Conservation (phyloP, 352 stramenopile genomes). For the Phytophthora ramorum region DNA sequence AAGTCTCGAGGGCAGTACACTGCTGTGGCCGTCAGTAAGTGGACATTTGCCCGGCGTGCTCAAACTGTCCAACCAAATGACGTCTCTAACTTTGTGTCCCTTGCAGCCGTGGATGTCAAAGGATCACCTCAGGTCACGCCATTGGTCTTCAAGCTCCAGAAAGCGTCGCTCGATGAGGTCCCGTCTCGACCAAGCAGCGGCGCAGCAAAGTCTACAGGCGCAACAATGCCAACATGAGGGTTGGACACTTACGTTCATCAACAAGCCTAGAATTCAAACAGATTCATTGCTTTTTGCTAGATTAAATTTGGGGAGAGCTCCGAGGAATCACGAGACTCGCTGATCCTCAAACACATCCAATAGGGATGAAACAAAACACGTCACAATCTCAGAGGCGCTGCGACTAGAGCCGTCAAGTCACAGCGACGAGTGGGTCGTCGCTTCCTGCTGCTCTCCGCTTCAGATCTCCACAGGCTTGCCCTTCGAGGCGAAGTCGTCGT, state of each 20-base stretch:
- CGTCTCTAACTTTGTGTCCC: not conserved
- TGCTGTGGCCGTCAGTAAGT: slow-evolving; percentile 64
- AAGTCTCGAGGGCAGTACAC: slow-evolving; percentile 55
- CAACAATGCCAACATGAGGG: slow-evolving; percentile 9
- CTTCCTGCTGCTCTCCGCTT: slow-evolving; percentile 46
- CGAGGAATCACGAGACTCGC: slow-evolving; percentile 26
- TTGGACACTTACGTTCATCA: not conserved
- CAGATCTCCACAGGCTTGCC: slow-evolving; percentile 85
- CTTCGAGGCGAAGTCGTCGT: slow-evolving; percentile 90
- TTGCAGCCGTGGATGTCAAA: slow-evolving; percentile 40
- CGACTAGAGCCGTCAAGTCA: slow-evolving; percentile 13
- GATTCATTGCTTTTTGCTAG: slow-evolving; percentile 25
- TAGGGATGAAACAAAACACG: slow-evolving; percentile 20
- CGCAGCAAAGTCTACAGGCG: slow-evolving; percentile 19
- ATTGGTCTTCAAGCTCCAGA: slow-evolving; percentile 46
- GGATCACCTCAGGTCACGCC: slow-evolving; percentile 45
- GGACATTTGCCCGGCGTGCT: not conserved
- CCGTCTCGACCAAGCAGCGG: slow-evolving; percentile 20
- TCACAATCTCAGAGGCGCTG: slow-evolving; percentile 23
- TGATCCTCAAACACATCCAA: slow-evolving; percentile 10
- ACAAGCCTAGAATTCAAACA: slow-evolving; percentile 8
- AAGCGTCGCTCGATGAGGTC: slow-evolving; percentile 5
- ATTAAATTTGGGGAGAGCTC: slow-evolving; percentile 30
- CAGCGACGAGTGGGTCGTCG: slow-evolving; percentile 27
- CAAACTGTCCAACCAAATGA: not conserved